Percentiles rank a stretch among this genome's conserved stretches.
Evolutionary conservation across 257 asterid genomes (phyloP).

Genomic region (Paulownia fortunei): DNA sequence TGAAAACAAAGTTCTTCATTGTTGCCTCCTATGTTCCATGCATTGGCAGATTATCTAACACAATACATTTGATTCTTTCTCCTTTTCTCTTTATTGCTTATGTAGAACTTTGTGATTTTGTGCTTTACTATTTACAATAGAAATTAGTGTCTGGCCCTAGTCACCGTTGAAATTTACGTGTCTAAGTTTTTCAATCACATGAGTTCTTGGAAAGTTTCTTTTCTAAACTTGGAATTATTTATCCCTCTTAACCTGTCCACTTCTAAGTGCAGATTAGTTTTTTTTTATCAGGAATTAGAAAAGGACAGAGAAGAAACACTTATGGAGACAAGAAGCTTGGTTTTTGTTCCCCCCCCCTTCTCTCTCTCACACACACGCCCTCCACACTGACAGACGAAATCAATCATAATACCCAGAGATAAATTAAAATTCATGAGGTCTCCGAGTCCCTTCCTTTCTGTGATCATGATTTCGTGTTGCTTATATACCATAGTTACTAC

Average conservation of each 20-base stretch:
- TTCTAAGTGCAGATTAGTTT: not conserved
- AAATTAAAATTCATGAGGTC: not conserved
- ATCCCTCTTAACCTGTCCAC: slow-evolving; percentile 2
- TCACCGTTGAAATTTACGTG: not conserved
- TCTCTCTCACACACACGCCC: not conserved
- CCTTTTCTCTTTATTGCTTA: not conserved
- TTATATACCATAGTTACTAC: not conserved
- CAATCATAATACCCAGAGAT: not conserved
- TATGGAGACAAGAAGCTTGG: too few species aligned
- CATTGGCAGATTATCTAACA: not conserved
- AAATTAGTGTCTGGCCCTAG: not conserved
- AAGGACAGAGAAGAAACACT: slow-evolving; percentile 8
- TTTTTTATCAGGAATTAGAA: not conserved
- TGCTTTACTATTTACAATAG: not conserved
- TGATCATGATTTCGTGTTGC: not conserved
- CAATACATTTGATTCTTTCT: not conserved
- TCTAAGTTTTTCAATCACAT: not conserved
- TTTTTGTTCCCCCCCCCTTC: too few species aligned
- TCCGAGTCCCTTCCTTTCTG: not conserved
- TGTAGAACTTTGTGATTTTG: not conserved
- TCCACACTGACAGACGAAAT: not conserved
- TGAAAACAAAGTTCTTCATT: slow-evolving; percentile 14
- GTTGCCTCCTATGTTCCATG: not conserved
- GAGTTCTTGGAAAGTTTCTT: not conserved
- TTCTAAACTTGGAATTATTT: slow-evolving; percentile 13